Evolutionary conservation across 1,139 yeast species (phyloP), one percentile per base, ranked within the genome.

Genomic region (Candida smagusa): DNA sequence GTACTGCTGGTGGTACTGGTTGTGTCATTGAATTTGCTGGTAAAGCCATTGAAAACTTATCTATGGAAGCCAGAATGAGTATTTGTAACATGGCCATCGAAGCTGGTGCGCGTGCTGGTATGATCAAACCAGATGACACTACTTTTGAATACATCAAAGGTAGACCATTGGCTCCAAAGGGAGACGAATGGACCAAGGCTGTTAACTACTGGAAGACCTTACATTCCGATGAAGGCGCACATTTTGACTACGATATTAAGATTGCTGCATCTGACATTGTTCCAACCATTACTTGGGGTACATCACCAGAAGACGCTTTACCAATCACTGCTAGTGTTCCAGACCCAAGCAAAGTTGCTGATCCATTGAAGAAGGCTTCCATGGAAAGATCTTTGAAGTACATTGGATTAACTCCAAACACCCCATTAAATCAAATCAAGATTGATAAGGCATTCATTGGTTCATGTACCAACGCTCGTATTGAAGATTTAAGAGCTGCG

Each of bases 1-100:
- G 98, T 68, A 92, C 98, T 52, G 98, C 98, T 45, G 98, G 98
- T 68, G 98, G 98, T 70, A 92, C 97, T 41, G 98, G 98, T 40
- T 75, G 81, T 54, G 98, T 92, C 42, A 86, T 92, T 60, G 98
- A 92, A 68, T 92, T 90, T 68, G 94, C 96, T 34, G 98, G 98
- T 61, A 79, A 84, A 50, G 97, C 97, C 42, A 88, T 92, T 53
- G 87, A 84, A 60, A 77, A 74, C 45, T 77, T 92, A 46, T 81
- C 95, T 26, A 88, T 92, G 92, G 98, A 92, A 68, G 97, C 97
- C n/a, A 81, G 98, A 68, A 92, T 92, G 98, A 89, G 97, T 36
- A 92, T 92, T 69, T 92, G 98, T 76, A 92, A 92, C 63, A 92
- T 92, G 98, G 82, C 97, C 33, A 90, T 92, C 53, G 98, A 92